Evolutionary conservation across 2,329 filamentous ascomycete species (phyloP).

Genomic region (Arthrobotrys conoides): DNA sequence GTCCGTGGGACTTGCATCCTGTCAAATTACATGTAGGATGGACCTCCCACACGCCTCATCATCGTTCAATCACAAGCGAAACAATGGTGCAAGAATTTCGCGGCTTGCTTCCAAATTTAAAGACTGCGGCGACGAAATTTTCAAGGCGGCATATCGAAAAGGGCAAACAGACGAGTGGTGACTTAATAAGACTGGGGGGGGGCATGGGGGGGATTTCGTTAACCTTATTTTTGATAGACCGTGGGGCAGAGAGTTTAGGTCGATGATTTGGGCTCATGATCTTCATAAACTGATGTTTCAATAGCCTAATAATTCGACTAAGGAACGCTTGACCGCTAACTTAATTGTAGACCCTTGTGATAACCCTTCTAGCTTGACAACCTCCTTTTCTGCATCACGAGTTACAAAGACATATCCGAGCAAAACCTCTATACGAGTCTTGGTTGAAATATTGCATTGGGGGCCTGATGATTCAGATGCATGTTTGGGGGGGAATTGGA

Average conservation of each 20-base stretch:
- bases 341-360: conserved; percentile 28
- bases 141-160: conserved; percentile 25
- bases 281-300: conserved; percentile 52
- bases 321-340: conserved; percentile 12
- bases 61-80: conserved; percentile 26
- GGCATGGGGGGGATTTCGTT: conserved; percentile 9
- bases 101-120: conserved; percentile 38
- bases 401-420: conserved; percentile 17
- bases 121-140: conserved; percentile 27
- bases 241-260: conserved; percentile 33
- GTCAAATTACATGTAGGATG: conserved; percentile 49
- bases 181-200: conserved; percentile 14
- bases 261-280: conserved; percentile 46
- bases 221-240: conserved; percentile 36
- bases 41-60: conserved; percentile 16
- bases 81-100: conserved; percentile 41
- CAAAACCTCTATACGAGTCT: background rate
- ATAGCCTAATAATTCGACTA: conserved; percentile 42
- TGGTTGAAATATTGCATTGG: conserved; percentile 25
- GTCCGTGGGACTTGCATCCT: conserved; percentile 34
- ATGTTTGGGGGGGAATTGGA: background rate
- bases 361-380: conserved; percentile 31
- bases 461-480: conserved; percentile 26
- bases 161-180: conserved; percentile 18
- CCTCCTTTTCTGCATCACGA: conserved; percentile 25